A percentile compares a stretch with the other conserved stretches of the same genome.
These are phyloP conservation scores for Immersiporthe knoxdaviesiana DNA, from an alignment of 2,329 filamentous ascomycete species.

Conservation along the genomic window DNA sequence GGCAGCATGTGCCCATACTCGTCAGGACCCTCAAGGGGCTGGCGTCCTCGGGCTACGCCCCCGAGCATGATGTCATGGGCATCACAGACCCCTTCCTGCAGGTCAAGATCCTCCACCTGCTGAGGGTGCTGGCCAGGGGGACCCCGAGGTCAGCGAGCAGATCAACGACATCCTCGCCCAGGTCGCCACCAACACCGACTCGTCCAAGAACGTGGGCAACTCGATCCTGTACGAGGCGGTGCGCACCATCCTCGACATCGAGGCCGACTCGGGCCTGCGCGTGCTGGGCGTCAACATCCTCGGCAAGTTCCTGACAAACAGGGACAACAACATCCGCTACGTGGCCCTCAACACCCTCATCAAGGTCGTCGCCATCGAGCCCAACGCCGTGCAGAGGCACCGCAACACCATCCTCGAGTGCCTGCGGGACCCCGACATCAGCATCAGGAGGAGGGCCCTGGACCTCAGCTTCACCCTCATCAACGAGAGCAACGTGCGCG, in stretches of 20 bases:
- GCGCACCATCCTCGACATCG: slow-evolving; percentile 94
- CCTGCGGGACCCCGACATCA: slow-evolving; percentile 94
- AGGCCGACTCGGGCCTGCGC: slow-evolving; percentile 91
- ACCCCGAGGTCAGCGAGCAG: slow-evolving; percentile 86
- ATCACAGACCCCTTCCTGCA: slow-evolving; percentile 98
- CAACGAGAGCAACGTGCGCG: slow-evolving; percentile 93
- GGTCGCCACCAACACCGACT: slow-evolving; percentile 97
- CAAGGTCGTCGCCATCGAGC: slow-evolving; percentile 97
- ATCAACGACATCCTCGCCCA: slow-evolving; percentile 98
- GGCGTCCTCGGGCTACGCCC: slow-evolving; percentile 93
- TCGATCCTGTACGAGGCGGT: slow-evolving; percentile 98
- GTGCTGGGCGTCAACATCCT: slow-evolving; percentile 98
- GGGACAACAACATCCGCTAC: slow-evolving; percentile 99
- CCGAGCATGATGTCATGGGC: slow-evolving; percentile 96
- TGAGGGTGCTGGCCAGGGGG: slow-evolving; percentile 84
- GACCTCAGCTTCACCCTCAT: slow-evolving; percentile 98
- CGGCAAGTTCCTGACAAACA: slow-evolving; percentile 96
- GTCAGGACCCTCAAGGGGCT: slow-evolving; percentile 91
- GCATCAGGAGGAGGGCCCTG: slow-evolving; percentile 90
- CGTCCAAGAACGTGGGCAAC: slow-evolving; percentile 97
- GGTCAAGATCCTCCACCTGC: slow-evolving; percentile 88
- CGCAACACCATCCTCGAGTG: slow-evolving; percentile 98
- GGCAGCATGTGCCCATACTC: slow-evolving; percentile 79
- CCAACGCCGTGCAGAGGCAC: slow-evolving; percentile 95
- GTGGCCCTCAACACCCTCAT: slow-evolving; percentile 96